Base-by-base conservation (phyloP, 768 basidiomycete species). In the Sporobolomyces pararoseus region DNA sequence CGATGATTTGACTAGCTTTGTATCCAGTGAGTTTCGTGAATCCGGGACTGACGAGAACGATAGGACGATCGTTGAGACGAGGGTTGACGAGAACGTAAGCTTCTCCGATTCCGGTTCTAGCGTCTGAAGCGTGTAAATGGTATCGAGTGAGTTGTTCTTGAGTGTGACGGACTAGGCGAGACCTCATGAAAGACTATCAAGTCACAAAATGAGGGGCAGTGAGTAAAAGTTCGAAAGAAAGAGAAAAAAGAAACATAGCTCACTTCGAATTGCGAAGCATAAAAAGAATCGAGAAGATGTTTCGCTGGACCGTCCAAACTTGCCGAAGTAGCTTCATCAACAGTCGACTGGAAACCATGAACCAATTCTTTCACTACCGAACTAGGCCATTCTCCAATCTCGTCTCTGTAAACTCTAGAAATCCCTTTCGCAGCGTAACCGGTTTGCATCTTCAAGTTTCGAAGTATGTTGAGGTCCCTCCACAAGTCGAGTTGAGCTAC, bases 71-170 rank as follows among this genome's bases (percentile, higher is more conserved):
- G 2, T 39, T 57, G 5, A 68, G 58, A 6, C 71, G 49, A 21
- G 71, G 71, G 57, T 73, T 73, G 12, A 68, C 68, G n/a, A 69
- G 29, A n/a, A 64, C 32, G 63, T 65, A 72, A 3, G 66, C 61
- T 31, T 42, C 52, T 14, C 71, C 71, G 31, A 72, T 66, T 6
- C 70, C 70, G 29, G 37, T 42, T 17, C 65, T 35, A 39, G 66
- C 61, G 12, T 63, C 61, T 7, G 31, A 7, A 4, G 21, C 3
- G 29, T 52, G 62, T 57, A 51, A 39, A 13, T 58, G 10, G 52
- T 66, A 67, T 13, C 32, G 31, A 17, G n/a, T 4, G 13, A 72
- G 62, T 51, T 64, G 61, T 13, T 47, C 62, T 47, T 58, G 50
- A 5, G 70, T 64, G 61, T 67, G 51, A 9, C 42, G 25, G 34